Evolutionary conservation across 768 basidiomycete genomes (phyloP).

Genomic region (Hortiboletus campestris): DNA sequence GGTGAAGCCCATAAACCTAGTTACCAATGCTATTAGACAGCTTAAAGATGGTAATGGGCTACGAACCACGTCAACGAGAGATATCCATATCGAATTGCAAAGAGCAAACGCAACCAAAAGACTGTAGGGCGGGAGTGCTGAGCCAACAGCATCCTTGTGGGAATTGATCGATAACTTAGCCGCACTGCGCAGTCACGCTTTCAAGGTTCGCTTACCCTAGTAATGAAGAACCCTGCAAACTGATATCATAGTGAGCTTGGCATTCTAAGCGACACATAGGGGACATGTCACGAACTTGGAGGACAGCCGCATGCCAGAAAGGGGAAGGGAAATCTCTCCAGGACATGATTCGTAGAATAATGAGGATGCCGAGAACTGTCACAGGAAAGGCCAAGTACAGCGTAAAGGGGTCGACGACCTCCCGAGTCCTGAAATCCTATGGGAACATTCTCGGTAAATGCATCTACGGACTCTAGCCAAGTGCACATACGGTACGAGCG

Average conservation of each 20-base stretch:
- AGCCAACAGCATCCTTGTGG: constrained; percentile 17
- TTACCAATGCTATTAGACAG: not conserved
- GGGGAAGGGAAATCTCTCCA: constrained; percentile 19
- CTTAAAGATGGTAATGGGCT: not conserved
- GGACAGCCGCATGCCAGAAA: constrained; percentile 32
- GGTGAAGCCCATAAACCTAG: constrained; percentile 26
- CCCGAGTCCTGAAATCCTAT: constrained; percentile 22
- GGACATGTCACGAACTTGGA: constrained; percentile 33
- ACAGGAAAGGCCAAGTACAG: constrained; percentile 25
- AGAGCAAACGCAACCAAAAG: constrained; percentile 20
- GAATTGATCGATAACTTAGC: not conserved
- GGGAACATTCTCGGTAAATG: constrained; percentile 1
- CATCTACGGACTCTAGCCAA: not conserved
- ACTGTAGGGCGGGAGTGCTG: not conserved
- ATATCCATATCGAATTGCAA: constrained; percentile 20
- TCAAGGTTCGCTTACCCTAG: constrained; percentile 19
- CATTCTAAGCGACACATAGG: not conserved
- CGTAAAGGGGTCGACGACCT: constrained; percentile 19
- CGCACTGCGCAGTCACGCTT: not conserved
- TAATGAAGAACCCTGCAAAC: constrained; percentile 35
- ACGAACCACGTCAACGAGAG: constrained; percentile 27
- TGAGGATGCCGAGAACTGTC: constrained; percentile 20
- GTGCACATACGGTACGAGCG: constrained; percentile 20
- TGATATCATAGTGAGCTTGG: constrained; percentile 13
- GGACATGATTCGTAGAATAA: constrained; percentile 16